Percentiles rank a stretch among this genome's conserved stretches.
Conservation (phyloP, 305 asterid species). For the Withania somnifera region DNA sequence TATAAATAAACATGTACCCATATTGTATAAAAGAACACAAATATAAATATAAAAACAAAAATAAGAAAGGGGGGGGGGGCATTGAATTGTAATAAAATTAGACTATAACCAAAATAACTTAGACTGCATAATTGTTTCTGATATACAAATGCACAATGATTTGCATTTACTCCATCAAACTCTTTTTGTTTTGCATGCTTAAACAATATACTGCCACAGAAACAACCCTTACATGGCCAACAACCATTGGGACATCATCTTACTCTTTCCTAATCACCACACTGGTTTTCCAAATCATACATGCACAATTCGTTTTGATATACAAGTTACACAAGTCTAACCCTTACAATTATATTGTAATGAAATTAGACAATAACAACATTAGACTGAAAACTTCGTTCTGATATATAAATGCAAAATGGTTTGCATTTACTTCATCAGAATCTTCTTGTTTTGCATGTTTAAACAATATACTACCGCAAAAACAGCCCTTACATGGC, state of each 20-base stretch:
- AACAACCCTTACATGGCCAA: not conserved
- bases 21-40: no score
- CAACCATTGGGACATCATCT: not conserved
- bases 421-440: no score
- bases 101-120: not conserved
- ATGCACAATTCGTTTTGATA: not conserved
- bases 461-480: no score
- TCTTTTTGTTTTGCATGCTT: not conserved
- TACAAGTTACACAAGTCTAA: not conserved
- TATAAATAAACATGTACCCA: no score
- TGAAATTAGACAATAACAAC: not conserved
- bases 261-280: not conserved
- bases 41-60: no score
- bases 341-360: not conserved
- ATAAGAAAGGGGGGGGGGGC: no score
- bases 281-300: not conserved
- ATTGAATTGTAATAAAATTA: not conserved
- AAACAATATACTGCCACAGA: not conserved
- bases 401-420: no score
- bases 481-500: no score
- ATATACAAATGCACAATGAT: not conserved
- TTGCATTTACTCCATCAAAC: not conserved
- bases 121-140: not conserved
- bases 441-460: no score
- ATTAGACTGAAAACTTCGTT: no score